phyloP scores from a whole-genome alignment of 2,329 filamentous ascomycete genomes.

The Fusarium chuoi region DNA sequence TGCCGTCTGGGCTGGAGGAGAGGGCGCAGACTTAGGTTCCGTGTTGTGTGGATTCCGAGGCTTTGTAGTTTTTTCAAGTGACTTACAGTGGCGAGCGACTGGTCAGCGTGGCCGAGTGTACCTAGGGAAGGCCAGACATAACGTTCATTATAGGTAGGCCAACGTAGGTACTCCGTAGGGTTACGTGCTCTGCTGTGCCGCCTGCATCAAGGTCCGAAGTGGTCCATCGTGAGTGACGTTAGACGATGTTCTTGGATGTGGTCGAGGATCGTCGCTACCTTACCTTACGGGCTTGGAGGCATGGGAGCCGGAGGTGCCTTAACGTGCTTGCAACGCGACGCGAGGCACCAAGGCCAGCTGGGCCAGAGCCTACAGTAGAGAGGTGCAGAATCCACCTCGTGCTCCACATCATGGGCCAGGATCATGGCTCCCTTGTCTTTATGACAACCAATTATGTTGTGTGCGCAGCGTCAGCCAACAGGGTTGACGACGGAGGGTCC shows the following conservation, averaged over 20 bases:
- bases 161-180: too few relatives aligned
- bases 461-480: conserved; percentile 2
- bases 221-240: conserved; percentile 27
- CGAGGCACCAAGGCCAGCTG: conserved; percentile 37
- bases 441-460: conserved; percentile 20
- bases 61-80: background rate
- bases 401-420: conserved; percentile 14
- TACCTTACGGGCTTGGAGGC: conserved; percentile 5
- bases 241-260: conserved; percentile 23
- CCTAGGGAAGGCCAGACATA: background rate
- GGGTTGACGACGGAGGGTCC: conserved; percentile 26
- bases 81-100: conserved; percentile 17
- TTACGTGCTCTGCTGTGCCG: conserved; percentile 22
- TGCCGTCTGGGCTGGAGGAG: conserved; percentile 9
- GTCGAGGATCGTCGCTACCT: conserved; percentile 28
- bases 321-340: conserved; percentile 30
- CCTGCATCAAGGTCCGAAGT: conserved; percentile 24
- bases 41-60: background rate
- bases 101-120: conserved; percentile 5
- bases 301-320: conserved; percentile 7
- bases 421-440: background rate
- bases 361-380: conserved; percentile 11
- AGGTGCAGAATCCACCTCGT: conserved; percentile 8
- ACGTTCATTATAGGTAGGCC: background rate
- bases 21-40: background rate